Conservation (phyloP, 2,329 filamentous ascomycete species). For the Aspergillus vadensis region DNA sequence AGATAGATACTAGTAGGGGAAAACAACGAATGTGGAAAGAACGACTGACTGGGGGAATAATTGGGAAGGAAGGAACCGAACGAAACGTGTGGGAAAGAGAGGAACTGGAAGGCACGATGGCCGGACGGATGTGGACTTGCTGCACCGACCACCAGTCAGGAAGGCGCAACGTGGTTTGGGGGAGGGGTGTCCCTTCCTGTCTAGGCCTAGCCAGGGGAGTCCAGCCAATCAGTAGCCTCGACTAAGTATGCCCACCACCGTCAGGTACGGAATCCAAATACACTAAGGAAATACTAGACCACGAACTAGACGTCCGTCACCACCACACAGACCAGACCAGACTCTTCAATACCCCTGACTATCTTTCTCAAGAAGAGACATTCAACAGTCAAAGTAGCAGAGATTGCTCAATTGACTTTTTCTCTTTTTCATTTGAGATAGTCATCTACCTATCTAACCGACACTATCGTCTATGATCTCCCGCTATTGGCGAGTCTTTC, state of each 20-base stretch:
- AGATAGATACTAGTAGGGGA: no score
- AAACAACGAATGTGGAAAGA: no score
- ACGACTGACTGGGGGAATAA: no score
- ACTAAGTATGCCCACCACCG: background rate
- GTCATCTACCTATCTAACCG: no score
- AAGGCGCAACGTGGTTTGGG: constrained; percentile 14
- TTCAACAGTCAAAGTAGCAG: background rate
- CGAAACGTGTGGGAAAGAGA: no score
- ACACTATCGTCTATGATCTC: background rate
- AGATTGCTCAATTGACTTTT: background rate
- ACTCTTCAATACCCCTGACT: background rate
- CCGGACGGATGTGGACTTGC: background rate
- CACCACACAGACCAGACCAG: background rate
- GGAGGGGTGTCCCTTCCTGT: background rate
- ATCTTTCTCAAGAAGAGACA: background rate
- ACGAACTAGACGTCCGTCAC: background rate
- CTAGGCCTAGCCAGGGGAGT: constrained; percentile 21
- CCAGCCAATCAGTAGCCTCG: background rate
- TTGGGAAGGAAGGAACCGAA: no score
- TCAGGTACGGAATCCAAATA: background rate
- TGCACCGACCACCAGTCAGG: background rate
- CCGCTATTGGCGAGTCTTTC: background rate
- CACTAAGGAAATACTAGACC: background rate
- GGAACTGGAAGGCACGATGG: background rate
- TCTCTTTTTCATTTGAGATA: background rate